phyloP scores from a whole-genome alignment of 495 filamentous ascomycete genomes.

The Hypoxylon subgilvum region DNA sequence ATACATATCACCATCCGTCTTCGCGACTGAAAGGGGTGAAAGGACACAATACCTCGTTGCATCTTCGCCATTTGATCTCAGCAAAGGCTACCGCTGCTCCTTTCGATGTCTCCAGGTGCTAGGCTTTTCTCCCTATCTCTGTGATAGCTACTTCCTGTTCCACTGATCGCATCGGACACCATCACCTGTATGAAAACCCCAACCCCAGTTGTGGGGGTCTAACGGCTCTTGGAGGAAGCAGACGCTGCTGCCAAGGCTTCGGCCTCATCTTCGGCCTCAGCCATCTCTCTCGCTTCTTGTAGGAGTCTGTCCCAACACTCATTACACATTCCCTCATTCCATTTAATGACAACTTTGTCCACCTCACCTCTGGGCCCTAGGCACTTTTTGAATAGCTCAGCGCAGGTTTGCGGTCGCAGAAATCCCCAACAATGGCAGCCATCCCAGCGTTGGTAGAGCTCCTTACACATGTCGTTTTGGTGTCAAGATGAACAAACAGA shows the following conservation, averaged over 20 bases:
- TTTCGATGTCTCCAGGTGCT: not conserved
- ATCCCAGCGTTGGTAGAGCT: conserved; percentile 43
- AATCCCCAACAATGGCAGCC: conserved; percentile 43
- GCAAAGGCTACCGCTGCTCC: not conserved
- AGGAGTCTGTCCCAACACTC: conserved; percentile 44
- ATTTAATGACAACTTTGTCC: conserved; percentile 41
- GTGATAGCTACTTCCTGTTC: not conserved
- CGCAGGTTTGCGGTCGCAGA: conserved; percentile 37
- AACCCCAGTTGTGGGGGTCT: conserved; percentile 6
- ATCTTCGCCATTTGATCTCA: conserved; percentile 2
- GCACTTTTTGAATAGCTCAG: conserved; percentile 41
- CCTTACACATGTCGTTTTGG: conserved; percentile 38
- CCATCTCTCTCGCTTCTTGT: conserved; percentile 43
- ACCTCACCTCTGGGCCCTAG: conserved; percentile 41
- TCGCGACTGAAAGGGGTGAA: not conserved
- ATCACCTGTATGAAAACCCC: not conserved
- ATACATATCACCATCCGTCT: not conserved
- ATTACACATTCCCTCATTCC: conserved; percentile 45
- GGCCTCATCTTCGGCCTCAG: conserved; percentile 33
- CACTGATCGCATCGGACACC: not conserved
- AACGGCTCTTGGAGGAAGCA: conserved; percentile 25
- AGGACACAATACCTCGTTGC: not conserved
- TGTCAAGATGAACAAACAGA: not conserved
- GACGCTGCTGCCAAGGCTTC: conserved; percentile 20
- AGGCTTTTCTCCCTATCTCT: conserved; percentile 1